These are phyloP conservation scores for Camellia japonica DNA, from an alignment of 148 eudicot species.

Conservation along the genomic window DNA sequence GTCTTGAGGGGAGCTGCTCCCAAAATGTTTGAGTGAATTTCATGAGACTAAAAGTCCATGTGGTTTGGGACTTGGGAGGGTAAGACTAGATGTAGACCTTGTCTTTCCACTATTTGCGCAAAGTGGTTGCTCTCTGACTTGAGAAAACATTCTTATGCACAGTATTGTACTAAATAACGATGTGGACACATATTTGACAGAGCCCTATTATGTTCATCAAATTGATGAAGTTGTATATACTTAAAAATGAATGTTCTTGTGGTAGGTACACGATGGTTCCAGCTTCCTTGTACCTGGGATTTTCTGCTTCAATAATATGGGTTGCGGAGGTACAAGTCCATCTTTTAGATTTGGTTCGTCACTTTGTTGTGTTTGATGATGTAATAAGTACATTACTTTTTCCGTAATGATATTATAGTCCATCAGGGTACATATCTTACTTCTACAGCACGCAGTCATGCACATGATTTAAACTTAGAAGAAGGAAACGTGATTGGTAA, in stretches of 20 bases:
- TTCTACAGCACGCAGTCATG: slow-evolving; percentile 76
- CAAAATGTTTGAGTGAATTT: too few relatives aligned
- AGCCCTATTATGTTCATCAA: too few relatives aligned
- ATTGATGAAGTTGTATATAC: background rate
- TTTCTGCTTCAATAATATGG: slow-evolving; percentile 93
- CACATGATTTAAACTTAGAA: slow-evolving; percentile 59
- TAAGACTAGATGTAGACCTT: too few relatives aligned
- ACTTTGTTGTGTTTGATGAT: background rate
- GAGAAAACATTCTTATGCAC: too few relatives aligned
- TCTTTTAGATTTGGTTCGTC: slow-evolving; percentile 9
- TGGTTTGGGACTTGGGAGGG: too few relatives aligned
- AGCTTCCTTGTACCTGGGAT: slow-evolving; percentile 85
- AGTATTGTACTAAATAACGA: too few relatives aligned
- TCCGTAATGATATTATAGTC: slow-evolving; percentile 19
- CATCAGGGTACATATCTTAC: slow-evolving; percentile 95
- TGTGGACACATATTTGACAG: too few relatives aligned
- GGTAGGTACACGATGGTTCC: slow-evolving; percentile 98
- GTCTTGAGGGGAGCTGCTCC: too few relatives aligned
- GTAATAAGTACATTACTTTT: background rate
- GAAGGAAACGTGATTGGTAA: slow-evolving; percentile 87
- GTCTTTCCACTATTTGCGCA: too few relatives aligned
- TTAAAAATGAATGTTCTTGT: slow-evolving; percentile 7
- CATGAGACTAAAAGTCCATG: too few relatives aligned
- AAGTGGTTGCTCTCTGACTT: too few relatives aligned
- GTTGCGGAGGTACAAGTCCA: slow-evolving; percentile 71